A percentile compares a stretch with the other conserved stretches of the same genome.
phyloP scores from a whole-genome alignment of 768 basidiomycete genomes.

The Cubamyces lactineus region DNA sequence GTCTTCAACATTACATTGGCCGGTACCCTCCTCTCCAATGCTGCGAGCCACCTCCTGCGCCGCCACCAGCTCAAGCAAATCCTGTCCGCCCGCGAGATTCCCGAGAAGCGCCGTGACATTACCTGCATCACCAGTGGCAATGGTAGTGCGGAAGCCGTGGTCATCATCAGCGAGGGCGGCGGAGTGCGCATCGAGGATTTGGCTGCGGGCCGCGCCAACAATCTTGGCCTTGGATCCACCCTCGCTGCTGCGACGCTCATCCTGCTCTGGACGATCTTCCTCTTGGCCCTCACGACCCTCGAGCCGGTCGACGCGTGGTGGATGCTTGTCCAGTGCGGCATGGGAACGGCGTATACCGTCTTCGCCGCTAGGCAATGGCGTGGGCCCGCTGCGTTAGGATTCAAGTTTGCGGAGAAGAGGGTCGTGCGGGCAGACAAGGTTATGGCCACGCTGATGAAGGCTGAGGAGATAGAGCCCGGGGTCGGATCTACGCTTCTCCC shows the following conservation, averaged over 20 bases:
- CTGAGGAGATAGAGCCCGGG: constrained; percentile 19
- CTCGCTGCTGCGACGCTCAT: constrained; percentile 15
- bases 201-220: constrained; percentile 26
- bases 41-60: constrained; percentile 20
- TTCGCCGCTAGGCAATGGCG: constrained; percentile 27
- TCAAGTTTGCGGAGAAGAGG: constrained; percentile 24
- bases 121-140: constrained; percentile 36
- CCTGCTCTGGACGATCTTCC: constrained; percentile 28
- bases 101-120: constrained; percentile 26
- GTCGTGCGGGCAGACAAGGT: constrained; percentile 26
- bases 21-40: constrained; percentile 31
- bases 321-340: constrained; percentile 23
- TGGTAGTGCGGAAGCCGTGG: constrained; percentile 33
- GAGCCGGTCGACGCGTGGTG: constrained; percentile 25
- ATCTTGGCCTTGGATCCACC: constrained; percentile 7
- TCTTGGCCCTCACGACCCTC: constrained; percentile 27
- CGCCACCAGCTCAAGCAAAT: constrained; percentile 35
- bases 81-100: constrained; percentile 28
- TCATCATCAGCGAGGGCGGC: constrained; percentile 32
- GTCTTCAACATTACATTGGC: constrained; percentile 31
- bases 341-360: constrained; percentile 30
- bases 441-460: constrained; percentile 19
- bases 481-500: constrained; percentile 25
- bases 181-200: constrained; percentile 36
- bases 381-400: constrained; percentile 25